These are phyloP conservation scores for Pulveroboletus ravenelii DNA, from an alignment of 768 basidiomycete genomes.

Conservation along the genomic window DNA sequence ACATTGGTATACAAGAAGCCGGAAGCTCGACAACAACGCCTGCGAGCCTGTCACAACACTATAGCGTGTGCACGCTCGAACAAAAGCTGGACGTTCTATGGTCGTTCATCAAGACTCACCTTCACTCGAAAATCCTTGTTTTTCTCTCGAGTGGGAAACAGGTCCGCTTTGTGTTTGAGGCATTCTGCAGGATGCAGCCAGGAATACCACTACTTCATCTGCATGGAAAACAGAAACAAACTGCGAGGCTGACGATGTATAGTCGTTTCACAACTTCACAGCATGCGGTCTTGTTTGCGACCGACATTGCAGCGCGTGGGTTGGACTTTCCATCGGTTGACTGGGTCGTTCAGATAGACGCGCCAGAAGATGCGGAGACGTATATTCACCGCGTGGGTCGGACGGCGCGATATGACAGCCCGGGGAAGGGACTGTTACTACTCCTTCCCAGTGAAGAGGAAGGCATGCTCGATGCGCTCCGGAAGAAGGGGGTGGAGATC, in stretches of 20 bases:
- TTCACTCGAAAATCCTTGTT: constrained; percentile 86
- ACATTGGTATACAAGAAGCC: constrained; percentile 58
- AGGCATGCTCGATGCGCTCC: constrained; percentile 73
- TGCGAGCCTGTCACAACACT: constrained; percentile 80
- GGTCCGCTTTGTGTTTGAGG: constrained; percentile 94
- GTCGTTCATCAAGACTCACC: constrained; percentile 92
- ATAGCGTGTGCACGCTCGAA: constrained; percentile 77
- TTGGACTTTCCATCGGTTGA: constrained; percentile 95
- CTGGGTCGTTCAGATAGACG: constrained; percentile 96
- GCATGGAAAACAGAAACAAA: constrained; percentile 95
- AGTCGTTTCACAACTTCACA: constrained; percentile 76
- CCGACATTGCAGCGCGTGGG: constrained; percentile 93
- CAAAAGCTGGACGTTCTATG: constrained; percentile 88
- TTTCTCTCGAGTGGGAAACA: constrained; percentile 96
- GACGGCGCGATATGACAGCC: constrained; percentile 89
- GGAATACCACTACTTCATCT: constrained; percentile 90
- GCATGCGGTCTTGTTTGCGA: constrained; percentile 87
- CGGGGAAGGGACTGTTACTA: constrained; percentile 80
- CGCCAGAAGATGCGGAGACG: constrained; percentile 95
- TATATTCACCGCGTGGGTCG: constrained; percentile 97
- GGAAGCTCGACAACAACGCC: constrained; percentile 54
- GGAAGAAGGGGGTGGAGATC: constrained; percentile 65
- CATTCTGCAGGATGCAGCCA: constrained; percentile 93
- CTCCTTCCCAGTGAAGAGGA: constrained; percentile 89
- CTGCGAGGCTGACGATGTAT: constrained; percentile 80